These are phyloP conservation scores for Vitis rotundifolia DNA, from an alignment of 164 flowering plant species.

Conservation along the genomic window DNA sequence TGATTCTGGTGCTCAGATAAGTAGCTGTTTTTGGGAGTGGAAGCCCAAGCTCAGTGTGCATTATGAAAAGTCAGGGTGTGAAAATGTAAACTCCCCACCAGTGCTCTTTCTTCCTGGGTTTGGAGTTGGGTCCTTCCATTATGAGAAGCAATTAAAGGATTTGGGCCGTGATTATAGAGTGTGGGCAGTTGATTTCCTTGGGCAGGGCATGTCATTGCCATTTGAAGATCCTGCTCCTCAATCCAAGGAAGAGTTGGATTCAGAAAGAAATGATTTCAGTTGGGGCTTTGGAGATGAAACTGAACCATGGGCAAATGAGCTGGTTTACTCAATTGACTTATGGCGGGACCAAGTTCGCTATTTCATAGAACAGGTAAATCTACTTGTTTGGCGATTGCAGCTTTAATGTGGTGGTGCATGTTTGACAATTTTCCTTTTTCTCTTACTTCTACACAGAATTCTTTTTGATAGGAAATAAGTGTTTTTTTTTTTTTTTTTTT, in stretches of 20 bases:
- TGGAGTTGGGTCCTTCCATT: slow-evolving; percentile 96
- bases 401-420: slow-evolving; percentile 22
- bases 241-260: slow-evolving; percentile 25
- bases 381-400: slow-evolving; percentile 34
- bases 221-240: slow-evolving; percentile 73
- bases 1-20: slow-evolving; percentile 54
- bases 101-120: slow-evolving; percentile 93
- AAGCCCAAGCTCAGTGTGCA: slow-evolving; percentile 80
- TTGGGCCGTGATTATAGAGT: slow-evolving; percentile 85
- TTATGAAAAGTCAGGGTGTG: slow-evolving; percentile 75
- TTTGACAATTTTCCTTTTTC: too few species aligned
- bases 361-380: slow-evolving; percentile 79
- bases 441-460: too few species aligned
- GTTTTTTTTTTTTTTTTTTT: too few species aligned
- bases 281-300: slow-evolving; percentile 96
- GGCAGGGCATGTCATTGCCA: slow-evolving; percentile 93
- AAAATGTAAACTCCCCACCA: slow-evolving; percentile 69
- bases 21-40: slow-evolving; percentile 86
- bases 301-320: slow-evolving; percentile 84
- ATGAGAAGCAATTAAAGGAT: slow-evolving; percentile 92
- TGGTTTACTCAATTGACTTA: slow-evolving; percentile 83
- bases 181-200: slow-evolving; percentile 93
- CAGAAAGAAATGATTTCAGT: slow-evolving; percentile 29
- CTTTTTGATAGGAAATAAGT: too few species aligned
- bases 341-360: slow-evolving; percentile 86